A percentile compares a stretch with the other conserved stretches of the same genome.
These are phyloP conservation scores for Oryza glaberrima DNA, from an alignment of 176 grass and related monocot genomes.

Conservation along the genomic window DNA sequence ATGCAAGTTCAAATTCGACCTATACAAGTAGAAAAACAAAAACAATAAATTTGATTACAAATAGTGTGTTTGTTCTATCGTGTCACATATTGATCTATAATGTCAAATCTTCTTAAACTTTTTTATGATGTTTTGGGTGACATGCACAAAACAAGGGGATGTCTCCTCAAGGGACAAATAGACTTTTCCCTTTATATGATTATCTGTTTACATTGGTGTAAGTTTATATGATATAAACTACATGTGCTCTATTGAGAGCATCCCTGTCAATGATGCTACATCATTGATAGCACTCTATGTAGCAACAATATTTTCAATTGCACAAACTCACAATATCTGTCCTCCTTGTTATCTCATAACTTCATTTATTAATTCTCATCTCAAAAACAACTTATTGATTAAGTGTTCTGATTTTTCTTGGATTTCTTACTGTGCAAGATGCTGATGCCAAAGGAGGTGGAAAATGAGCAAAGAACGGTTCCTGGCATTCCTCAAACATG, in stretches of 20 bases:
- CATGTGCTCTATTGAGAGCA: not conserved
- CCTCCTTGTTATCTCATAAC: not conserved
- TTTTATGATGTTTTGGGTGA: too few relatives aligned
- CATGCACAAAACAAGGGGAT: too few relatives aligned
- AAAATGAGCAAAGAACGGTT: constrained; percentile 22
- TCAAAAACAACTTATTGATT: not conserved
- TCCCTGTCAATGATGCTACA: not conserved
- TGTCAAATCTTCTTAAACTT: too few relatives aligned
- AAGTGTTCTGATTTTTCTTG: not conserved
- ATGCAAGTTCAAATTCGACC: too few relatives aligned
- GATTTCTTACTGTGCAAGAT: constrained; percentile 14
- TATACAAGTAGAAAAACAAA: too few relatives aligned
- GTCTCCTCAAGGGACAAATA: too few relatives aligned
- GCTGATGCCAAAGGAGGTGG: not conserved
- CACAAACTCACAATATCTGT: not conserved
- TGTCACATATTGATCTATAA: too few relatives aligned
- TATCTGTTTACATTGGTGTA: not conserved
- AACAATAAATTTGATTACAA: too few relatives aligned
- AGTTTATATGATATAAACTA: not conserved
- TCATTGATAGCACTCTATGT: not conserved
- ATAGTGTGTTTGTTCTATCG: too few relatives aligned
- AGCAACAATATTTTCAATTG: not conserved
- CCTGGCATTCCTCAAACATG: constrained; percentile 12
- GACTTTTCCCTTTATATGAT: not conserved
- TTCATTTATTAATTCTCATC: not conserved